Base-by-base conservation (phyloP, 352 stramenopile species). In the Phytophthora pisi region DNA sequence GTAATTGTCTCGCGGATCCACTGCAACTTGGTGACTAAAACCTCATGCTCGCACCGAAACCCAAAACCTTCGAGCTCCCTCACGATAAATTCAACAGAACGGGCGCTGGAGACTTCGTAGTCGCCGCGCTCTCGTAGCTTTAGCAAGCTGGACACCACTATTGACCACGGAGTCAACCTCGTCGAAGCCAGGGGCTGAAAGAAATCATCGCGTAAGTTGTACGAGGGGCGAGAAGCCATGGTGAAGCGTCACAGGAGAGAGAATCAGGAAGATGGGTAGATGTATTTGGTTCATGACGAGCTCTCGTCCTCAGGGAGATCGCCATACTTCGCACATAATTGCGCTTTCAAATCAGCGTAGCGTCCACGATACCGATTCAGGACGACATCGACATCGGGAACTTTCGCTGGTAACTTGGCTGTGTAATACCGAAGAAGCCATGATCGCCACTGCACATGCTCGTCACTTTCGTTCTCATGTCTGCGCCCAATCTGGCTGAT, bases 391-490 rank as follows among this genome's bases (percentile, higher is more conserved):
- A 90, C 57, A 61, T 90, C 86, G 2, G 79, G 72, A 36, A 86
- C 40, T 40, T 88, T 92, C 4, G 73, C 64, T 0, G 66, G 58
- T 5, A 74, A 72, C 50, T 92, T 89, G 1, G 47, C 55, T 5
- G 66, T 49, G 62, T 89, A 92, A 55, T 84, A 92, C 36, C 34
- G 51, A 5, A 74, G 18, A 7, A 92, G 66, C 83, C 83, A 92
- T 42, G 20, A 42, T 15, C 78, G 74, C 31, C 75, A 78, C 6
- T 60, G 38, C 5, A 64, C 66, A 6, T 88, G 65, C 20, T 79
- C 68, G 20, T 76, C 64, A 10, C 68, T 73, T 51, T 70, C 64
- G 36, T 65, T 45, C 46, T 65, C 63, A 28, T 34, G 20, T 52
- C 53, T 60, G 0, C 62, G 57, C 30, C 47, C 66, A 59, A 54